Conservation (phyloP, 2,329 filamentous ascomycete genomes). For the Fusarium abutilonis region DNA sequence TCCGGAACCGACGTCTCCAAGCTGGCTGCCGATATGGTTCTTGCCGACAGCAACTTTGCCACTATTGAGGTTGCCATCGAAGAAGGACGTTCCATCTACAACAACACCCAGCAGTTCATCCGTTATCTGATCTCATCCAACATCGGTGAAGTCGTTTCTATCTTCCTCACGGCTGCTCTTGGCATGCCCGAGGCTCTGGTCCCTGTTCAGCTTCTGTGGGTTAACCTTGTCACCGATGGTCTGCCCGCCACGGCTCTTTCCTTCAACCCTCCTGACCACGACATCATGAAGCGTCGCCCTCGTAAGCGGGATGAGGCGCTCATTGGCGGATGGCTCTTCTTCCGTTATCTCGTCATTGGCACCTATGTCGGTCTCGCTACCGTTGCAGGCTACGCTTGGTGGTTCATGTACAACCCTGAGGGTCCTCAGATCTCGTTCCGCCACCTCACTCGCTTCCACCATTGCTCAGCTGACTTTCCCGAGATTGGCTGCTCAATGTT, state of each 20-base stretch:
- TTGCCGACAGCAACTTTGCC: constrained; percentile 98
- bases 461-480: constrained; percentile 84
- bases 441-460: constrained; percentile 93
- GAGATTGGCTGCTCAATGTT: constrained; percentile 96
- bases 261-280: constrained; percentile 98
- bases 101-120: constrained; percentile 99
- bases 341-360: constrained; percentile 96
- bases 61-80: constrained; percentile 97
- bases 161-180: constrained; percentile 94
- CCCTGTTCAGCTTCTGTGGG: constrained; percentile 97
- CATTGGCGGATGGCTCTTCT: constrained; percentile 95
- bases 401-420: constrained; percentile 95
- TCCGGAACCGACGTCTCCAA: constrained; percentile 97
- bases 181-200: constrained; percentile 98
- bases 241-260: constrained; percentile 94
- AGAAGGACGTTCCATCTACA: constrained; percentile 97
- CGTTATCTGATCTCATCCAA: constrained; percentile 99
- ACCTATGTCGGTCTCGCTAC: constrained; percentile 95
- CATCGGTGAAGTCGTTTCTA: constrained; percentile 98
- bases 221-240: constrained; percentile 97
- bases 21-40: constrained; percentile 96
- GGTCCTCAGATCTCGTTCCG: constrained; percentile 92
- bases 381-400: constrained; percentile 98
- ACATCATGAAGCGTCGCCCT: constrained; percentile 94
- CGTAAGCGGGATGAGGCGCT: constrained; percentile 92